These are phyloP conservation scores for Globisporangium perplexum DNA, from an alignment of 352 stramenopile species.

Conservation along the genomic window DNA sequence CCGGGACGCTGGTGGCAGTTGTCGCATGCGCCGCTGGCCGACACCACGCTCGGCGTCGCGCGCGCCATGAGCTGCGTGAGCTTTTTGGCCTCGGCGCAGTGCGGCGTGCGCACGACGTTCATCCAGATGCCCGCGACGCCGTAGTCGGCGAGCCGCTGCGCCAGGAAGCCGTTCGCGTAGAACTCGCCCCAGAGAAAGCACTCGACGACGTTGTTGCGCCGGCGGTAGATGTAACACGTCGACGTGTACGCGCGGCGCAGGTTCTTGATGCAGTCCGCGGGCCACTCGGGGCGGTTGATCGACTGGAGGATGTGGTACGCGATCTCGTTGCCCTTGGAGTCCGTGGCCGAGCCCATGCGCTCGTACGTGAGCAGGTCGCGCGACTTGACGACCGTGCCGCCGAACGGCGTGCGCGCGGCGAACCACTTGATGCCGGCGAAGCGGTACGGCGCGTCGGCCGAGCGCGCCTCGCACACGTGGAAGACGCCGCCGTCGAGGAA, in stretches of 20 bases:
- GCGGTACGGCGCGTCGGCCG: conserved; percentile 24
- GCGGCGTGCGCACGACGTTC: conserved; percentile 16
- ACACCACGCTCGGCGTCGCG: conserved; percentile 7
- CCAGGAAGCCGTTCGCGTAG: conserved; percentile 22
- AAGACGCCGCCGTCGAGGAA: conserved; percentile 27
- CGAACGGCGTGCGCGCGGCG: conserved; percentile 20
- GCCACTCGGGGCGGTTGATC: conserved; percentile 17
- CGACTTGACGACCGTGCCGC: conserved; percentile 17
- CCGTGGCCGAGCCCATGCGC: conserved; percentile 10
- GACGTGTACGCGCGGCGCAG: conserved; percentile 33
- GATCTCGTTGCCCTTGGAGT: conserved; percentile 11
- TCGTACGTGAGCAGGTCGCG: conserved; percentile 28
- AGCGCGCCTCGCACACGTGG: conserved; percentile 23
- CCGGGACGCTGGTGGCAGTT: conserved; percentile 15
- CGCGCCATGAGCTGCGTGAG: conserved; percentile 9
- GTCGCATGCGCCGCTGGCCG: conserved; percentile 21
- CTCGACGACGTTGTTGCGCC: conserved; percentile 26
- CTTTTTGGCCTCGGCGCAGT: conserved; percentile 11
- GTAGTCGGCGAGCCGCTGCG: conserved; percentile 13
- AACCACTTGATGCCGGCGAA: conserved; percentile 54
- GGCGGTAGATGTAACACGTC: conserved; percentile 36
- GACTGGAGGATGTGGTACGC: conserved; percentile 18
- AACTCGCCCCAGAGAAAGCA: conserved; percentile 33
- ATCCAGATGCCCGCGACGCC: conserved; percentile 16
- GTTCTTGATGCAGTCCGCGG: conserved; percentile 16